phyloP scores from a whole-genome alignment of 2,329 filamentous ascomycete genomes.

The Clarireedia paspali region DNA sequence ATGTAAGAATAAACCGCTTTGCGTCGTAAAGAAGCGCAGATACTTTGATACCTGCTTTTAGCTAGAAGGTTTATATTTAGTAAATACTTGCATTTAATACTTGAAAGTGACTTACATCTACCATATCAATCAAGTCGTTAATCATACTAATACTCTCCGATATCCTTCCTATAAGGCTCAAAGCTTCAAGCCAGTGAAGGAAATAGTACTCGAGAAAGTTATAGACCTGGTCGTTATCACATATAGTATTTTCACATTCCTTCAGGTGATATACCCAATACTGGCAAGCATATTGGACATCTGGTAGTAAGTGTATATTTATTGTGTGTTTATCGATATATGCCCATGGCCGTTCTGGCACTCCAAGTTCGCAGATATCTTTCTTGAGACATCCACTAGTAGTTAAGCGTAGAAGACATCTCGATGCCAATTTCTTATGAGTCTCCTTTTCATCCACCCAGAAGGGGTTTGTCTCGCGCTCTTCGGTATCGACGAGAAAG shows the following conservation, averaged over 20 bases:
- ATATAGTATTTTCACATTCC: constrained; percentile 20
- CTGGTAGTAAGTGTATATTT: constrained; percentile 21
- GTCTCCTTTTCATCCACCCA: constrained; percentile 31
- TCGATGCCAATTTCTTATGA: constrained; percentile 27
- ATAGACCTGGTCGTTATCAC: constrained; percentile 27
- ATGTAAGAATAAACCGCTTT: background rate
- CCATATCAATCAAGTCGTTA: background rate
- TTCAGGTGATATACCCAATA: constrained; percentile 15
- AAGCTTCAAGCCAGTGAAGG: constrained; percentile 28
- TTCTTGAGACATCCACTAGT: constrained; percentile 24
- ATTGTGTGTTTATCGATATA: constrained; percentile 30
- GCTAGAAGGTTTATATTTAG: background rate
- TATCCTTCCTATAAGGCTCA: constrained; percentile 20
- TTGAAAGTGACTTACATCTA: background rate
- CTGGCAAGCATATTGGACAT: constrained; percentile 25
- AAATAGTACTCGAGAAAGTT: constrained; percentile 33
- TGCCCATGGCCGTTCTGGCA: constrained; percentile 22
- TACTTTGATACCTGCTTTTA: background rate
- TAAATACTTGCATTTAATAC: background rate
- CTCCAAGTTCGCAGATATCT: constrained; percentile 31
- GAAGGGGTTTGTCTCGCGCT: constrained; percentile 24
- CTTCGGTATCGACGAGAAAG: constrained; percentile 11
- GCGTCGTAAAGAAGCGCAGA: constrained; percentile 4
- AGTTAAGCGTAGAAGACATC: constrained; percentile 32
- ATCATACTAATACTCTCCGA: constrained; percentile 15